Evolutionary conservation across 495 filamentous ascomycete species (phyloP), one percentile per base, ranked within the genome.

Genomic region (Acidiella bohemica): DNA sequence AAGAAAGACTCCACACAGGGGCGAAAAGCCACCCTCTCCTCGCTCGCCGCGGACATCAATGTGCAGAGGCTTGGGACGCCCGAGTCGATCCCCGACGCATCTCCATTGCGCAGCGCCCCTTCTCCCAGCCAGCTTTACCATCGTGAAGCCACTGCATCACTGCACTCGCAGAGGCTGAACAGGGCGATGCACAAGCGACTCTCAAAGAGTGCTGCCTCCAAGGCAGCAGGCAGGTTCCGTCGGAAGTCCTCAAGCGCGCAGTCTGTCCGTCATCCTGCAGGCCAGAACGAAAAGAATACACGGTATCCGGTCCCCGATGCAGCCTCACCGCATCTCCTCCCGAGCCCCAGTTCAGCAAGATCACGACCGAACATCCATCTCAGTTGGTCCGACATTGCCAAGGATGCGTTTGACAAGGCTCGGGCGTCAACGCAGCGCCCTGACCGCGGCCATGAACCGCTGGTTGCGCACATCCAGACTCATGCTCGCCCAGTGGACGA

Each of bases 401-500:
- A 40, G 21, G 13, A 1, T 4, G 24, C 46, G 1, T 44, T 49
- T 23, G 41, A 49, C 31, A 16, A 33, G 28, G n/a, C 42, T 10
- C 35, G 47, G 17, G 28, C 47, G 21, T 41, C 41, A 1, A 12
- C 28, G 6, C 22, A 29, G 6, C 36, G 21, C 22, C 34, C 7
- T 20, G 21, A 13, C 25, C 16, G 14, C 28, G n/a, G 13, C 6
- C 32, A 3, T 13, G 5, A 27, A 12, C 25, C 44, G 8, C 6
- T 28, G 4, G 26, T 37, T 12, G 35, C 33, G 11, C 44, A 47
- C 31, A 8, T 30, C 9, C n/a, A 29, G 11, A 39, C 38, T 1
- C 43, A 42, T 6, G 38, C 44, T 4, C 24, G 34, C 3, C 44
- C 44, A n/a, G 33, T 42, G 31, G 37, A 45, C 21, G 43, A 41